Evolutionary conservation across 345 rosid species (phyloP).

Genomic region (Garcia nutans): DNA sequence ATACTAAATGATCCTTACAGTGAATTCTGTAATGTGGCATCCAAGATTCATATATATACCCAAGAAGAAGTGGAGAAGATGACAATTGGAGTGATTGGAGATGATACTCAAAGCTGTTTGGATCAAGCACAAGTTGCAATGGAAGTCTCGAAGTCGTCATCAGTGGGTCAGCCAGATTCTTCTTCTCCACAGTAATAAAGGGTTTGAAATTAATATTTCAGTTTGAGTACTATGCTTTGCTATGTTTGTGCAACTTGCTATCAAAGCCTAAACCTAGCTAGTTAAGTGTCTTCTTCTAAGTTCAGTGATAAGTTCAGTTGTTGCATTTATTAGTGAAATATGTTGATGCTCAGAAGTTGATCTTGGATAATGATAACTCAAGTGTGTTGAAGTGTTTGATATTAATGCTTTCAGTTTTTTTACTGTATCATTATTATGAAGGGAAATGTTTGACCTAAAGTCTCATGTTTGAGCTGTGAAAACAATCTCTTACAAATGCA

Average conservation of each 20-base stretch:
- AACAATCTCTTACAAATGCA: too few species aligned
- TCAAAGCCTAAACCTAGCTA: neutral
- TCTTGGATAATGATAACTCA: neutral
- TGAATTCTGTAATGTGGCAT: conserved; percentile 79
- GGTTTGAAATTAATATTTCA: conserved; percentile 9
- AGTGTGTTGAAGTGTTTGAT: conserved; percentile 3
- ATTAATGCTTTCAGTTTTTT: too few species aligned
- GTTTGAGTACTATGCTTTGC: neutral
- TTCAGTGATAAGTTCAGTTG: neutral
- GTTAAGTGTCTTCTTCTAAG: neutral
- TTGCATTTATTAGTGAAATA: neutral
- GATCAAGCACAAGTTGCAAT: conserved; percentile 63
- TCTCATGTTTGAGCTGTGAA: too few species aligned
- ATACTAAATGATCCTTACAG: neutral
- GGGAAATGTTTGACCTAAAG: too few species aligned
- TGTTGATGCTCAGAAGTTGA: neutral
- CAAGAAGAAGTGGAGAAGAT: conserved; percentile 87
- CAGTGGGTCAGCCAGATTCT: conserved; percentile 81
- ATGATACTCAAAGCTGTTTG: conserved; percentile 87
- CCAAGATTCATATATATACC: conserved; percentile 79
- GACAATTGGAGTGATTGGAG: conserved; percentile 51
- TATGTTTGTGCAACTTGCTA: neutral
- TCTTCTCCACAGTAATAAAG: conserved; percentile 58
- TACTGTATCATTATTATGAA: too few species aligned
- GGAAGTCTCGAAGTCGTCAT: conserved; percentile 88